A percentile compares a stretch with the other conserved stretches of the same genome.
Conservation (phyloP, 192 early-diverging fungal species). For the Cetraspora pellucida region DNA sequence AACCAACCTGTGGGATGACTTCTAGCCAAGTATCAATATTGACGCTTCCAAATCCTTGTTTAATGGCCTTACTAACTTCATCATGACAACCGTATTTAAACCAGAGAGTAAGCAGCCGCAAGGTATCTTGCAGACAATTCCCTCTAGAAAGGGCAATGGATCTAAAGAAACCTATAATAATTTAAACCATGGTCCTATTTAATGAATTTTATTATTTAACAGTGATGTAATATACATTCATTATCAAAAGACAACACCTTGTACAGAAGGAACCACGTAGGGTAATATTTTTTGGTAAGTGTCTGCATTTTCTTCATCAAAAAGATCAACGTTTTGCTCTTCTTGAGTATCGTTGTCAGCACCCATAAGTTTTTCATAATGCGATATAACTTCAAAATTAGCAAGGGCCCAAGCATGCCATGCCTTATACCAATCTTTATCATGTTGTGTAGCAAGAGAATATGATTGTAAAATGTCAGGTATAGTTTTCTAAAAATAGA, state of each 20-base stretch:
- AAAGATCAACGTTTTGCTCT: constrained; percentile 17
- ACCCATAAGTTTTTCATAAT: constrained; percentile 64
- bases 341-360: constrained; percentile 40
- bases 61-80: constrained; percentile 82
- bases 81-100: constrained; percentile 92
- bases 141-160: constrained; percentile 88
- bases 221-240: not conserved
- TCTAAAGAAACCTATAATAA: constrained; percentile 75
- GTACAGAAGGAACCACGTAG: constrained; percentile 87
- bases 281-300: constrained; percentile 49
- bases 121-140: constrained; percentile 90
- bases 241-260: constrained; percentile 35
- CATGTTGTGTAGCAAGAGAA: constrained; percentile 83
- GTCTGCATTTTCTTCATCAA: constrained; percentile 3
- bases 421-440: constrained; percentile 92
- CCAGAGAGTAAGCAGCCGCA: constrained; percentile 90
- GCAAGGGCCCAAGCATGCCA: constrained; percentile 97
- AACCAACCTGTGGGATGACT: constrained; percentile 84
- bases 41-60: constrained; percentile 79
- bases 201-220: too few relatives aligned
- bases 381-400: constrained; percentile 85
- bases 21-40: constrained; percentile 95
- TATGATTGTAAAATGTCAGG: constrained; percentile 82
- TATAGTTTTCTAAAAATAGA: constrained; percentile 48
- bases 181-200: not conserved